Base-by-base conservation (phyloP, 345 rosid species). In the Lepidium aucheri region DNA sequence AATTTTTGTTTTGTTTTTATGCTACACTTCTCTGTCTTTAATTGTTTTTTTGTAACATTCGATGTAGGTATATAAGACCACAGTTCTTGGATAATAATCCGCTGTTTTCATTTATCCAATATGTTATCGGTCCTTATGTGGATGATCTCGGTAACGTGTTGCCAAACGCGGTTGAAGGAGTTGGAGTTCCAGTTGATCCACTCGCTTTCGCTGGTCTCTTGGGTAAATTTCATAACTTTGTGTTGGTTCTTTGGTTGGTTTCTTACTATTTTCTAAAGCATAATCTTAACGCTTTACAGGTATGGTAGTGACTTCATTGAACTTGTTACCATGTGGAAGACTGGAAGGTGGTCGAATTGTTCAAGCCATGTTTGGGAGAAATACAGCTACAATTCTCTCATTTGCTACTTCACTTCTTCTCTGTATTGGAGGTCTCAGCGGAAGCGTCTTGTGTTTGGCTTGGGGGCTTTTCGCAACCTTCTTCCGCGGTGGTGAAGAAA, bases 311-410 rank as follows among this genome's bases (percentile, higher is more conserved):
- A 87, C 96, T 43, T 92, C 98, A 33, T 72, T 89, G 73, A 93
- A 93, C 83, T 70, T 93, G 36, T 78, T 93, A 70, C 98, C 98
- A 0, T 93, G 98, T 15, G 97, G 98, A 49, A 85, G 94, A 55
- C 98, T 93, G 0, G 96, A 89, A 81, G 98, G 98, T 36, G 98
- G 98, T 3, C 85, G 97, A n/a, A 87, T 89, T 0, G 90, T 97
- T 40, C 96, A 93, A 81, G 94, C 90, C 5, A 87, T 89, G 95
- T 87, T 89, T 0, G 98, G 98, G 11, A 81, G 97, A 74, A 89
- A 79, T 80, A 87, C 88, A 0, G 94, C 98, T 9, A 32, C 78
- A 0, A 41, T 93, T 50, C 78, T 93, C 32, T 87, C 97, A 2
- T 81, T 93, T 1, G 80, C 86, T 28, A 89, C 98, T 7, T 93